These are phyloP conservation scores for Thyridium curvatum DNA, from an alignment of 2,329 filamentous ascomycete genomes.

Conservation along the genomic window DNA sequence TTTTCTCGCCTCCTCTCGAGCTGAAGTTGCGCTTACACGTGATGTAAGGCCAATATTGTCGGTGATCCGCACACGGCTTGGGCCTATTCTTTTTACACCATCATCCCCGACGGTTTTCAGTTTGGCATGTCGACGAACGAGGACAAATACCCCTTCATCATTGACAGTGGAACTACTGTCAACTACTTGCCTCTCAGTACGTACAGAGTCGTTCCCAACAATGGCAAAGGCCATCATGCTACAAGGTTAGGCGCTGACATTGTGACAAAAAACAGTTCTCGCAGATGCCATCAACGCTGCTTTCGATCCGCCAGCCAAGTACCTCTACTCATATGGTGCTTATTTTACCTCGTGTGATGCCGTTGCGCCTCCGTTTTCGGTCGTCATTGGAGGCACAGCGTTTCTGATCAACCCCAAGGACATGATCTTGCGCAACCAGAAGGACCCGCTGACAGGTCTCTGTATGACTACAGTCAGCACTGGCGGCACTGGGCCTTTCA, in stretches of 20 bases:
- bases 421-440: constrained; percentile 35
- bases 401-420: constrained; percentile 43
- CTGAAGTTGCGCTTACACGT: constrained; percentile 1
- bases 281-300: constrained; percentile 39
- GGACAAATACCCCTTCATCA: constrained; percentile 40
- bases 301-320: constrained; percentile 40
- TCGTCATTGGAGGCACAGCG: constrained; percentile 34
- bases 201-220: constrained; percentile 11
- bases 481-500: constrained; percentile 38
- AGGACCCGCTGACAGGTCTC: constrained; percentile 37
- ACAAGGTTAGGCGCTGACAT: background rate
- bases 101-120: constrained; percentile 40
- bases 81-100: constrained; percentile 46
- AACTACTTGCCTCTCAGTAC: constrained; percentile 42
- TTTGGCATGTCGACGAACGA: constrained; percentile 34
- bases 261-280: constrained; percentile 23
- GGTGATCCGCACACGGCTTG: constrained; percentile 26
- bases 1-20: background rate
- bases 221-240: constrained; percentile 6
- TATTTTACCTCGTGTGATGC: constrained; percentile 45
- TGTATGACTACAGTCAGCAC: constrained; percentile 41
- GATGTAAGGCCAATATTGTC: constrained; percentile 36
- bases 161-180: constrained; percentile 47
- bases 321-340: constrained; percentile 36
- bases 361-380: constrained; percentile 35